Conservation (phyloP, 495 filamentous ascomycete genomes). For the Aspergillus conjunctus region DNA sequence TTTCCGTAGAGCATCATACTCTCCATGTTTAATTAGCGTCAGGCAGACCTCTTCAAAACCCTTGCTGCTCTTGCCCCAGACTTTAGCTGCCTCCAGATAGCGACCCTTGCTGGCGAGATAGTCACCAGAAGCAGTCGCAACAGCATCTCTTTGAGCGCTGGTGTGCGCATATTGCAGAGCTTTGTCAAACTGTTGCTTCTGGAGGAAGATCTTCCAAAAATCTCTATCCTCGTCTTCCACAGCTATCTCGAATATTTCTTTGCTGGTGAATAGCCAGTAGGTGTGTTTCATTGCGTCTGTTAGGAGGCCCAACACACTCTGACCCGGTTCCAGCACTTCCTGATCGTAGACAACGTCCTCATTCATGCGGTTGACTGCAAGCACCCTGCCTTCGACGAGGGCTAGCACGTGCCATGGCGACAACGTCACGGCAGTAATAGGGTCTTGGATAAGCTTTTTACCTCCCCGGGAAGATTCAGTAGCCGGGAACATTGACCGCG, state of each 20-base stretch:
- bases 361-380: constrained; percentile 83
- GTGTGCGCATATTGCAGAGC: constrained; percentile 79
- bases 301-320: constrained; percentile 75
- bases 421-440: constrained; percentile 76
- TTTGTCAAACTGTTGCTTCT: constrained; percentile 80
- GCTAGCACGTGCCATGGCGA: constrained; percentile 93
- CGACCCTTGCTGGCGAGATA: constrained; percentile 76
- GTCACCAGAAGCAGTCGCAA: constrained; percentile 88
- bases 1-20: constrained; percentile 88
- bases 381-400: constrained; percentile 76
- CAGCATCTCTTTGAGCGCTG: constrained; percentile 77
- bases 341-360: constrained; percentile 85
- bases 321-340: constrained; percentile 75
- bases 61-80: constrained; percentile 95
- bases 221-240: constrained; percentile 88
- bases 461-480: constrained; percentile 65
- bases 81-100: constrained; percentile 79
- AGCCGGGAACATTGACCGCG: constrained; percentile 68
- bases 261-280: constrained; percentile 89
- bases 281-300: constrained; percentile 91
- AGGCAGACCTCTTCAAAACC: constrained; percentile 94
- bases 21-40: constrained; percentile 82
- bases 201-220: constrained; percentile 89
- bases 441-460: constrained; percentile 63
- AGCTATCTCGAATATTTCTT: constrained; percentile 91